Percentiles rank a stretch among this genome's conserved stretches.
phyloP scores from a whole-genome alignment of 352 stramenopile genomes.

The Phytophthora sansomeana region DNA sequence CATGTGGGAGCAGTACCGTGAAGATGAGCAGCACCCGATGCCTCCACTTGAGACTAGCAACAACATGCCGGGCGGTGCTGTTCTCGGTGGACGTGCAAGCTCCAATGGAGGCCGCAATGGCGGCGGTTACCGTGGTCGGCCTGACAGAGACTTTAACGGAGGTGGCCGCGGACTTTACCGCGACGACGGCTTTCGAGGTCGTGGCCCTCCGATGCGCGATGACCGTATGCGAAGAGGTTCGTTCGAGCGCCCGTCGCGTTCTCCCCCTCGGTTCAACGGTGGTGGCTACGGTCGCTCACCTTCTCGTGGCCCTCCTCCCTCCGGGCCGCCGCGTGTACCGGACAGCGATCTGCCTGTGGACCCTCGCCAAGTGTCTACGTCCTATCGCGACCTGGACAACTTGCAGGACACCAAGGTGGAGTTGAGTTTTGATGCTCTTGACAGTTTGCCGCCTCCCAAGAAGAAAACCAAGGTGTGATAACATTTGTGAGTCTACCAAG shows the following conservation, averaged over 20 bases:
- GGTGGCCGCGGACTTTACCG: conserved; percentile 63
- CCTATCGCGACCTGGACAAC: conserved; percentile 87
- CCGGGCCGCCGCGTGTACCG: conserved; percentile 43
- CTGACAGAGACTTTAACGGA: conserved; percentile 35
- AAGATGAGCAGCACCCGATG: conserved; percentile 81
- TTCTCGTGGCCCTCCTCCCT: conserved; percentile 32
- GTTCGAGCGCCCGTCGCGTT: conserved; percentile 52
- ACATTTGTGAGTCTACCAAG: conserved; percentile 13
- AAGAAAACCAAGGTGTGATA: conserved; percentile 85
- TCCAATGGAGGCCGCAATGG: conserved; percentile 44
- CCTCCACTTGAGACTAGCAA: conserved; percentile 79
- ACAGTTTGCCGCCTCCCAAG: conserved; percentile 83
- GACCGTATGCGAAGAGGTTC: conserved; percentile 55
- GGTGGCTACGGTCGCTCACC: conserved; percentile 40
- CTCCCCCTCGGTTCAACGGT: conserved; percentile 42
- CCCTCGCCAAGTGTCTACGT: conserved; percentile 82
- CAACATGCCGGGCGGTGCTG: conserved; percentile 55
- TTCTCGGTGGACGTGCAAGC: conserved; percentile 55
- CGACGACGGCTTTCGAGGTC: conserved; percentile 62
- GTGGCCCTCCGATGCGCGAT: conserved; percentile 62
- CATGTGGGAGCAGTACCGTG: conserved; percentile 90
- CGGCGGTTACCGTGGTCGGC: conserved; percentile 38
- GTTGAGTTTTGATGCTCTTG: conserved; percentile 82
- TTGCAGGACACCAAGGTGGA: conserved; percentile 86
- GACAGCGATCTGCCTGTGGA: conserved; percentile 81